phyloP scores from a whole-genome alignment of 192 early-diverging fungal genomes.

The Podila epicladia region DNA sequence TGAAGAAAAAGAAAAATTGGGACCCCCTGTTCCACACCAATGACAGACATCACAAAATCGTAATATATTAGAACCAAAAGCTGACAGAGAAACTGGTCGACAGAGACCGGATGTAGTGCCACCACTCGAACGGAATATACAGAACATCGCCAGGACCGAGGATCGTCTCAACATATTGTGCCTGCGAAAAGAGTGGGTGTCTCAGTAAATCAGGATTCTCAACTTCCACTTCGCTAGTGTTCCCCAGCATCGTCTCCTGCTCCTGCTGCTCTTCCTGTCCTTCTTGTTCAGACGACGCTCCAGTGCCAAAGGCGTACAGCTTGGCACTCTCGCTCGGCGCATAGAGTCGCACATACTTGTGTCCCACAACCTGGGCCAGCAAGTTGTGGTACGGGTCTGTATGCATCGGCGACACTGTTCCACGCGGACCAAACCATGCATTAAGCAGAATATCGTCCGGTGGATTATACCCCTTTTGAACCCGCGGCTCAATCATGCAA shows the following conservation, averaged over 20 bases:
- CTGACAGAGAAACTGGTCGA: conserved; percentile 84
- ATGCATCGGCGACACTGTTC: conserved; percentile 88
- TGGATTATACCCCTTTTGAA: conserved; percentile 39
- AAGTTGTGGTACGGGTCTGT: conserved; percentile 85
- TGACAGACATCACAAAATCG: too few relatives aligned
- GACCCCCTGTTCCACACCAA: too few relatives aligned
- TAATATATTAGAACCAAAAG: conserved; percentile 79
- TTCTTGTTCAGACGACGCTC: background rate
- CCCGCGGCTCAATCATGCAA: conserved; percentile 61
- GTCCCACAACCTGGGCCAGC: conserved; percentile 85
- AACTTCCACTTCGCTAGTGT: conserved; percentile 84
- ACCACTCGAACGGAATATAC: conserved; percentile 92
- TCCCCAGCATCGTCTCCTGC: conserved; percentile 60
- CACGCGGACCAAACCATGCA: conserved; percentile 86
- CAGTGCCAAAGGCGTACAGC: conserved; percentile 69
- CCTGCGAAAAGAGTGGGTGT: conserved; percentile 67
- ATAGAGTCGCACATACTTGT: conserved; percentile 82
- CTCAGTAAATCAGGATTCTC: conserved; percentile 62
- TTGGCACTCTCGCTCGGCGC: conserved; percentile 64
- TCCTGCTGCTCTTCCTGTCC: background rate
- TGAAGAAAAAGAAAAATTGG: too few relatives aligned
- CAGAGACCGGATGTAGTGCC: conserved; percentile 88
- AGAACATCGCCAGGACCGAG: conserved; percentile 82
- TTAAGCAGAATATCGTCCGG: conserved; percentile 63
- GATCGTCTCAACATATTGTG: conserved; percentile 73